Base-by-base conservation (phyloP, 768 basidiomycete genomes). In the Psilocybe azurescens region DNA sequence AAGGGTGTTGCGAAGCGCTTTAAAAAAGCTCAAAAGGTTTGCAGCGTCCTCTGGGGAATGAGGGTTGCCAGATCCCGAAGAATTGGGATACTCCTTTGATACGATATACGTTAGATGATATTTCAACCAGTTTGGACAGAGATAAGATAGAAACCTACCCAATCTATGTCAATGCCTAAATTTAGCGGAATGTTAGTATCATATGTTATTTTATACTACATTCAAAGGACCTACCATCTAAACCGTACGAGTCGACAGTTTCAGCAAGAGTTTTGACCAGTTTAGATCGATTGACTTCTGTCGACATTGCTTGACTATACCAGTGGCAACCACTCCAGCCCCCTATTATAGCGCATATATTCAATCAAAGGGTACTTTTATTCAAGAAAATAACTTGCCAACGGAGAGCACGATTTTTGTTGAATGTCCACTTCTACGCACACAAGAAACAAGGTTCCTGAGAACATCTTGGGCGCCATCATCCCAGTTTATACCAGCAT, bases 241-340 rank as follows among this genome's bases (percentile, higher is more conserved):
- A 74, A 18, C 81, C 79, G 70, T 83, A 89, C 18, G 77, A 74
- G 57, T 81, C 78, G 51, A 90, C 86, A 10, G 85, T 79, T 47
- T 69, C 75, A 16, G 80, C 72, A 63, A 89, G 81, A 8, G 85
- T 81, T 38, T 77, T 76, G n/a, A 83, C 81, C 65, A 93, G 87
- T 2, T 77, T 84, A 20, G 75, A 66, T 16, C 88, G 77, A 65
- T 81, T 82, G 2, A 69, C 62, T 1, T 79, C 69, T n/a, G 75
- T 80, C 14, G 81, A 77, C 61, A 85, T 79, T 0, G 86, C 82
- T 55, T 83, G 75, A 28, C 87, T 89, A 69, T 86, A 91, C 72
- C 81, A 87, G 44, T 77, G 70, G 61, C 82, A 80, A 47, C 89
- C 90, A 30, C 82, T 82, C 90, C 90, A 91, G 1, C 89, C 89